Base-by-base conservation (phyloP, 2,329 filamentous ascomycete genomes). In the Fusarium illudens region DNA sequence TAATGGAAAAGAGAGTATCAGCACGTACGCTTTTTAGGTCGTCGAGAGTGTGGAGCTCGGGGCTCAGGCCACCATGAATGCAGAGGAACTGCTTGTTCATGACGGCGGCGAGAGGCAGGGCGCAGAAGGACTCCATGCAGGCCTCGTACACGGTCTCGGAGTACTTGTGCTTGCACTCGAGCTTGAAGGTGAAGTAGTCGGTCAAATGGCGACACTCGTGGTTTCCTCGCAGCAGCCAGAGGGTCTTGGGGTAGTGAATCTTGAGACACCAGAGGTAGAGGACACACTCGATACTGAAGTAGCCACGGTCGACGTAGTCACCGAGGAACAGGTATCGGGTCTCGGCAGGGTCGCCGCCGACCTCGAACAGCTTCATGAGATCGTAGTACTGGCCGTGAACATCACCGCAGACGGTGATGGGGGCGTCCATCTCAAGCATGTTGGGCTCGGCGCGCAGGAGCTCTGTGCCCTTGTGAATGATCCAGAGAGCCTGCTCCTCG, bases 41-140 rank as follows among this genome's bases (percentile, higher is more conserved):
- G 73, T 99, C 96, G 56, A 99, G 85, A 5, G 95, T 97, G 80
- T 98, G 95, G 66, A 99, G 84, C 81, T 99, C 96, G 7, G 96
- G 96, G 79, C 94, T 97, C 73, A 99, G 84, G 67, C 96, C 96
- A 76, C 96, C 96, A 79, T 99, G 96, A 74, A 99, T 98, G 79
- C 96, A 99, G 72, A 99, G 84, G 81, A 99, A 99, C 80, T 99
- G 96, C 86, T 99, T 99, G 88, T 99, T 99, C 96, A 99, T 99
- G 72, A 99, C 90, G 27, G 96, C 96, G 60, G 96, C 96, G 73
- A 99, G 84, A 29, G 96, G 96, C 68, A 99, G 84, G 68, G 91
- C 87, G 83, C 96, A 99, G 86, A 99, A 99, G 0, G 96, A 96
- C 71, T 99, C 95, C 89, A 97, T 97, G 83, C 96, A 98, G 60